Evolutionary conservation across 1,284 basidiomycete genomes (phyloP), one percentile per base, ranked within the genome.

Genomic region (Heterobasidion irregulare): DNA sequence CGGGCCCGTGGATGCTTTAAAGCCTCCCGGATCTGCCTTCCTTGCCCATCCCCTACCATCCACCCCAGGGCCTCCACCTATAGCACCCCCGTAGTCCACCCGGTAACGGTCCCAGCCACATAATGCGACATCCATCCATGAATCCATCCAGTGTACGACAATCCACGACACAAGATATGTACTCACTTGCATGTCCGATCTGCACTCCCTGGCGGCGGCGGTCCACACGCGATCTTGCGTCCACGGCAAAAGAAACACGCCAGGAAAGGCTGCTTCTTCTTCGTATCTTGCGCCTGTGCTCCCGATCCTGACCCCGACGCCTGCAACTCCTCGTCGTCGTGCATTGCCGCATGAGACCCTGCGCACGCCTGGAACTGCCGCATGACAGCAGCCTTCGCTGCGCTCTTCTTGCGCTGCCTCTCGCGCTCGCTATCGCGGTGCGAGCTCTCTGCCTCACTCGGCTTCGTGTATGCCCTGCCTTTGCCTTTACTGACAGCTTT

Each of bases 161-260:
- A 16, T 44, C 12, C 13, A 44, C 13, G 16, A 44, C 41, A n/a
- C n/a, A n/a, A n/a, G n/a, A 6, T 44, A 16, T 13, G 41, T 44
- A 70, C 72, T 63, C 62, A 75, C 74, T 71, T 72, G 74, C 74
- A 75, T 1, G 68, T 71, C 45, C 66, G 65, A 58, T 72, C 70
- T 53, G 59, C 59, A 43, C 64, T 67, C 32, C 64, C 71, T 46
- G 68, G 68, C 33, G 67, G 61, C 41, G 72, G 72, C 33, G 71
- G 70, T 33, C 72, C 70, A 60, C 75, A 76, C 13, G 74, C 74
- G 53, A 76, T 75, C 68, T 76, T 76, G 52, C 74, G 68, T 54
- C 72, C 73, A 36, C 75, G 62, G 58, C 75, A 76, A 63, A 75
- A 75, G 57, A 68, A 70, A 59, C 74, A 76, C 8, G 74, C 73